Base-by-base conservation (phyloP, 148 eudicot genomes). In the Tetragonia tetragonoides region DNA sequence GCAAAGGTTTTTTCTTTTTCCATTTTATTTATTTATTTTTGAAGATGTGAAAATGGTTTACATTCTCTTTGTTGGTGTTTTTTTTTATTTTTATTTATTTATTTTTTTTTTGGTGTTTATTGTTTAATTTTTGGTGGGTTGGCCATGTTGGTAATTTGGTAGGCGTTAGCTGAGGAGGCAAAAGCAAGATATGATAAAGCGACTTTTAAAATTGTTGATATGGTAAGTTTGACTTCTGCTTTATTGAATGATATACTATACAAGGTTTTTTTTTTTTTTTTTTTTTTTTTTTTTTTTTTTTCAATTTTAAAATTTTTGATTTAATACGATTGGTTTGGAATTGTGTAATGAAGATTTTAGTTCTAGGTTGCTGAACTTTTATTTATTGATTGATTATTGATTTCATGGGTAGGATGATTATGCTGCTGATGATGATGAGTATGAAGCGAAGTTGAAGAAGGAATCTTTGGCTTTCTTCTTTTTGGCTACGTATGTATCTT, bases 171-270 rank as follows among this genome's bases (percentile, higher is more conserved):
- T 54, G 98, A 94, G 79, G 98, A 94, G 83, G 97, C 90, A 11
- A 95, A 89, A 81, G 89, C 89, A n/a, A 87, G 97, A 87, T 95
- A 95, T 73, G 96, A 95, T 73, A 91, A 93, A 84, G 99, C 97
- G 17, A 78, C 76, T 37, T 88, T 95, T 75, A 95, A 84, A 90
- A 85, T 87, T 8, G 77, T 95, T 81, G 99, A 95, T 86, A 77
- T 95, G 93, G 99, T 95, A 79, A 80, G 90, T 60, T 65, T 49
- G 16, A 47, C 39, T 68, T 40, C 70, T 70, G 42, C 5, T 0
- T 16, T 41, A 7, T 16, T 11, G 6, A 6, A 10, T 14, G 34
- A 28, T 28, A 28, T 28, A 28, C n/a, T 57, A 23, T 61, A n/a
- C 34, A 4, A 5, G 8, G 8, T 44, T 44, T 4, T 44, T 66